phyloP scores from a whole-genome alignment of 257 asterid species.

The Sherardia arvensis region DNA sequence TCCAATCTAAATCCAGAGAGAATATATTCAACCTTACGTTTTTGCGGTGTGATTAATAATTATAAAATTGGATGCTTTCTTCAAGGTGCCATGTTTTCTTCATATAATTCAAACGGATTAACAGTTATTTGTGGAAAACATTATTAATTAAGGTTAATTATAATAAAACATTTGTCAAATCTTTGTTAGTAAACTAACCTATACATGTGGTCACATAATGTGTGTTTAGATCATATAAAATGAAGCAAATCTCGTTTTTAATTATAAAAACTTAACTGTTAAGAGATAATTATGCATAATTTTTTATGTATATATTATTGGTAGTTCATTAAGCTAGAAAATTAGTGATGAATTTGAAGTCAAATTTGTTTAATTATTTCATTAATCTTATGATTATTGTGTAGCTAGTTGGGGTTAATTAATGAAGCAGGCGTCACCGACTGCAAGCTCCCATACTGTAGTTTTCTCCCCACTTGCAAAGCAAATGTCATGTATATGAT shows the following conservation, averaged over 20 bases:
- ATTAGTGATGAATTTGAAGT: too few species aligned
- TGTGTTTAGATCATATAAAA: background rate
- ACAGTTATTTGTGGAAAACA: too few species aligned
- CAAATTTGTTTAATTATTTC: too few species aligned
- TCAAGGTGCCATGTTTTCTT: background rate
- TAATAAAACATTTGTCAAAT: too few species aligned
- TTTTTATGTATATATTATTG: too few species aligned
- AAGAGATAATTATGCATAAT: background rate
- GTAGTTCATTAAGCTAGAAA: background rate
- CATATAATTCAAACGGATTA: background rate
- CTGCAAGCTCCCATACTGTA: background rate
- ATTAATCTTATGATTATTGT: background rate
- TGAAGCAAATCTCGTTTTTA: too few species aligned
- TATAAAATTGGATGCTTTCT: background rate
- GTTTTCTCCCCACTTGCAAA: background rate
- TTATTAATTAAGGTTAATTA: too few species aligned
- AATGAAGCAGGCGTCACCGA: background rate
- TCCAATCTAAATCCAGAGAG: background rate
- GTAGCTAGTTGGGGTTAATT: background rate
- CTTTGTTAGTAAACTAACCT: too few species aligned
- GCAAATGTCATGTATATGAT: background rate
- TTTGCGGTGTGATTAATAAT: background rate
- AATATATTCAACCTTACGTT: background rate
- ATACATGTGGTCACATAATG: too few species aligned
- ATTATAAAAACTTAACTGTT: too few species aligned